A percentile compares a stretch with the other conserved stretches of the same genome.
Evolutionary conservation across 108 stramenopile genomes (phyloP).

Genomic region (Aurantiochytrium sp.): DNA sequence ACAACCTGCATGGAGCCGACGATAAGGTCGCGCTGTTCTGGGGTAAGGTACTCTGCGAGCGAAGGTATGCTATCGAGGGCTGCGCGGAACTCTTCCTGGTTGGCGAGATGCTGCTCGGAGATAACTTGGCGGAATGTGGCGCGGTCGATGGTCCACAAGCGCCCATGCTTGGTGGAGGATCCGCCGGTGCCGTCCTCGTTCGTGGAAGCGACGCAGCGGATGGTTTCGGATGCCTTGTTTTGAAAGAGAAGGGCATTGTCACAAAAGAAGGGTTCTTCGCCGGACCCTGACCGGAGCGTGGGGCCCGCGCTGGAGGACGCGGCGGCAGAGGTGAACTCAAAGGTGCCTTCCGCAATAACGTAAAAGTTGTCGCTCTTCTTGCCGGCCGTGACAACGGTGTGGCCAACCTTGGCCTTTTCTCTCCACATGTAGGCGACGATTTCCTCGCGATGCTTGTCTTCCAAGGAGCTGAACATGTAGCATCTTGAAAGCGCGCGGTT

Average conservation of each 20-base stretch:
- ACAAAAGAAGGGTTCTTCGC: background rate
- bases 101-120: background rate
- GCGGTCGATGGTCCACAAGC: slow-evolving; percentile 13
- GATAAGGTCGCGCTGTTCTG: background rate
- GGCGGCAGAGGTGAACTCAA: background rate
- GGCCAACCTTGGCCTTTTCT: background rate
- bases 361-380: slow-evolving; percentile 11
- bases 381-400: background rate
- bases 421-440: background rate
- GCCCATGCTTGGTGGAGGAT: background rate
- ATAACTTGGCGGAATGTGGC: background rate
- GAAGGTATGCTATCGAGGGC: background rate
- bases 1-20: background rate
- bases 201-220: background rate
- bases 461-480: background rate
- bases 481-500: background rate
- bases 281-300: background rate
- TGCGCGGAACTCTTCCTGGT: background rate
- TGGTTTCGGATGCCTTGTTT: background rate
- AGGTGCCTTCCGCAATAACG: background rate
- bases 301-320: background rate
- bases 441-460: background rate
- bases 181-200: background rate
- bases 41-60: background rate
- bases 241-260: slow-evolving; percentile 1